A percentile compares a stretch with the other conserved stretches of the same genome.
These are phyloP conservation scores for Tetrapyrgos nigripes DNA, from an alignment of 1,284 basidiomycete genomes.

Conservation along the genomic window DNA sequence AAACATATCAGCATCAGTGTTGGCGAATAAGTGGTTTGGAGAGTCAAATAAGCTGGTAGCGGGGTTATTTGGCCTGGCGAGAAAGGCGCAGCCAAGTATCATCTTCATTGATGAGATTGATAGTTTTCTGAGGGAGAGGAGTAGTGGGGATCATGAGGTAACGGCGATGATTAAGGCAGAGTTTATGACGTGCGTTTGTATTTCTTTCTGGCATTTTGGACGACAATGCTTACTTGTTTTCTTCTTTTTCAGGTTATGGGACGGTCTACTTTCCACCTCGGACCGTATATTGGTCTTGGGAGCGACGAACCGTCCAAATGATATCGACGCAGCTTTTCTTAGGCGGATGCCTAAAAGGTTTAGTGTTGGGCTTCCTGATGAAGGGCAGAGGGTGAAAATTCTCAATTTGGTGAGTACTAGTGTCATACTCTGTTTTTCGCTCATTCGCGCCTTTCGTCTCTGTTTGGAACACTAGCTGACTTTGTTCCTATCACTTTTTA, in stretches of 20 bases:
- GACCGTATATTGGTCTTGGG: conserved; percentile 94
- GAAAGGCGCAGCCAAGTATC: conserved; percentile 85
- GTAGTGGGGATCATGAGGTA: conserved; percentile 93
- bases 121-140: conserved; percentile 90
- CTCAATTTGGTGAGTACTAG: conserved; percentile 78
- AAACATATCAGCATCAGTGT: conserved; percentile 82
- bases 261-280: conserved; percentile 88
- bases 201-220: not conserved
- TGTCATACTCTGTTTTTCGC: too few relatives aligned
- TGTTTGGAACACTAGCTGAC: conserved; percentile 60
- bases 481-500: too few relatives aligned
- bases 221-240: conserved; percentile 8
- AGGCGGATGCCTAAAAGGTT: conserved; percentile 99
- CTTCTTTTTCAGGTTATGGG: conserved; percentile 79
- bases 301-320: conserved; percentile 94
- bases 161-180: conserved; percentile 99
- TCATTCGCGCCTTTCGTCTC: conserved; percentile 56
- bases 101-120: conserved; percentile 99
- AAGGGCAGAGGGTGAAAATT: conserved; percentile 87
- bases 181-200: conserved; percentile 91
- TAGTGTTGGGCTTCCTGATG: conserved; percentile 84
- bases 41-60: conserved; percentile 98
- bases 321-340: conserved; percentile 96
- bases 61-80: conserved; percentile 89
- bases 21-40: conserved; percentile 96